Evolutionary conservation across 179 eudicot genomes (phyloP).

Genomic region (Amaranthus tricolor): DNA sequence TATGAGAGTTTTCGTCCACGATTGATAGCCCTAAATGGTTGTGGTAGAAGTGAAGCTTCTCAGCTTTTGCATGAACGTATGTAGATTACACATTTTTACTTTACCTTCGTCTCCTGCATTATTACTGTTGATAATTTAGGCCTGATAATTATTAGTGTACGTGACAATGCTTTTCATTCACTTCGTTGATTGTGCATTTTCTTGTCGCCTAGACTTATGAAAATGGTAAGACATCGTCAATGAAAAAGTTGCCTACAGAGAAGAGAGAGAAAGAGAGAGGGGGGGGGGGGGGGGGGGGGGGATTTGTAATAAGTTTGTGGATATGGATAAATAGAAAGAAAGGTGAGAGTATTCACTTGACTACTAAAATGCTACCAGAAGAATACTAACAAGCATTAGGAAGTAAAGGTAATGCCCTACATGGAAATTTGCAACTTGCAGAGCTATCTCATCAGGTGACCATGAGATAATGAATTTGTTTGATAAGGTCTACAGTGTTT

Average conservation of each 20-base stretch:
- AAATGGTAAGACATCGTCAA: background rate
- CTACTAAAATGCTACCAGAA: background rate
- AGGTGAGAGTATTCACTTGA: background rate
- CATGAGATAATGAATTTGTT: no score
- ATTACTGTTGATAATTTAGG: background rate
- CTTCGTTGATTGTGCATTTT: background rate
- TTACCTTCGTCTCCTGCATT: background rate
- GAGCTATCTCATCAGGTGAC: no score
- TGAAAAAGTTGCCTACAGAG: background rate
- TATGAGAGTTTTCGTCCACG: constrained; percentile 39
- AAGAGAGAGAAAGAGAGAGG: background rate
- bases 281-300: no score
- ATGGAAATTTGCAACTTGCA: background rate
- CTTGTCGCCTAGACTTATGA: background rate
- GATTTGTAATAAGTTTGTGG: background rate
- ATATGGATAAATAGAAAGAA: background rate
- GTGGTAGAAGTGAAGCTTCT: constrained; percentile 57
- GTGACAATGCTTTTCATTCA: background rate
- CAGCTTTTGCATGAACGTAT: constrained; percentile 70
- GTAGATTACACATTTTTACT: constrained; percentile 15
- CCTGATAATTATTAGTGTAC: background rate
- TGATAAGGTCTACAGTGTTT: no score
- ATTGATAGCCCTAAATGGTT: constrained; percentile 57
- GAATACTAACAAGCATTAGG: background rate
- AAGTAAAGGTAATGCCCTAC: background rate